Evolutionary conservation across 345 rosid species (phyloP).

Genomic region (Heritiera littoralis): DNA sequence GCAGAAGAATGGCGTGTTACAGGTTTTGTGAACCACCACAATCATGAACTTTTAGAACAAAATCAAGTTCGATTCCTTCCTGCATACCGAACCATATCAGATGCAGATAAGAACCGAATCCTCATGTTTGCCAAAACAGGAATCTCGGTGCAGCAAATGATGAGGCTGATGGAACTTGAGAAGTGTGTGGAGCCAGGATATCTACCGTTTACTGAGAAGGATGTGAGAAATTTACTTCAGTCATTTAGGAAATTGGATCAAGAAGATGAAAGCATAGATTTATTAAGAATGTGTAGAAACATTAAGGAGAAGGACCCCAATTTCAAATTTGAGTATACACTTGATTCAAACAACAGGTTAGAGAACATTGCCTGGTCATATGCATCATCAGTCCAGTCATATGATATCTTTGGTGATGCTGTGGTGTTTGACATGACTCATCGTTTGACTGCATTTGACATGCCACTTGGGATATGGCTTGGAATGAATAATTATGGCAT

Average conservation of each 20-base stretch:
- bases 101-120: slow-evolving; percentile 82
- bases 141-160: slow-evolving; percentile 97
- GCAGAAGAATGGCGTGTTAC: slow-evolving; percentile 90
- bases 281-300: slow-evolving; percentile 83
- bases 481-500: slow-evolving; percentile 93
- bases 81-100: slow-evolving; percentile 90
- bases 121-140: slow-evolving; percentile 98
- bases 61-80: slow-evolving; percentile 97
- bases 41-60: slow-evolving; percentile 84
- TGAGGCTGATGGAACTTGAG: slow-evolving; percentile 98
- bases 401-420: slow-evolving; percentile 91
- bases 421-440: slow-evolving; percentile 94
- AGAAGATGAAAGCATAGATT: slow-evolving; percentile 86
- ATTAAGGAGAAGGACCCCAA: slow-evolving; percentile 90
- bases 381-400: slow-evolving; percentile 80
- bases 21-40: slow-evolving; percentile 86
- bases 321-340: slow-evolving; percentile 78
- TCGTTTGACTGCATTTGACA: slow-evolving; percentile 81
- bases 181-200: slow-evolving; percentile 95
- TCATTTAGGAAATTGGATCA: slow-evolving; percentile 81
- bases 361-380: slow-evolving; percentile 96
- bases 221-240: slow-evolving; percentile 94
- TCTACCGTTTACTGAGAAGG: slow-evolving; percentile 93
- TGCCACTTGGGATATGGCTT: slow-evolving; percentile 98
- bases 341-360: slow-evolving; percentile 63